These are phyloP conservation scores for Hypericum perforatum DNA, from an alignment of 345 rosid species.

Conservation along the genomic window DNA sequence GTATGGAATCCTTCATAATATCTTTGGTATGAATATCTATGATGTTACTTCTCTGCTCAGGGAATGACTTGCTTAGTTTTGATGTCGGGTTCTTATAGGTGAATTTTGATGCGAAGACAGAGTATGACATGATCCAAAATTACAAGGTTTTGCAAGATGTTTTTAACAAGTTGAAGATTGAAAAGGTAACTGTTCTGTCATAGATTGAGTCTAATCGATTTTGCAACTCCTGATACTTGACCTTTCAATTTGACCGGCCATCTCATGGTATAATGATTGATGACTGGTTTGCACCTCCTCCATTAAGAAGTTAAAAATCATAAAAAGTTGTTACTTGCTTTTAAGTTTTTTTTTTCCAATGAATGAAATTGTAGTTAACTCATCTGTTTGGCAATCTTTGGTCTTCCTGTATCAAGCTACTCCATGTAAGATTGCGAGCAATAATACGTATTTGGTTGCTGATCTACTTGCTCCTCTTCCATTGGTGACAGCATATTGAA, in stretches of 20 bases:
- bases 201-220: background rate
- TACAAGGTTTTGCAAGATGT: slow-evolving; percentile 95
- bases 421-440: background rate
- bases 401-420: too few species aligned
- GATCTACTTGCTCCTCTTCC: slow-evolving; percentile 1
- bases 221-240: background rate
- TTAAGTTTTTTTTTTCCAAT: too few species aligned
- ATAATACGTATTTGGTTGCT: background rate
- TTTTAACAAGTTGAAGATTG: slow-evolving; percentile 85
- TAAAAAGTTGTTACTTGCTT: too few species aligned
- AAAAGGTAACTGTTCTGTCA: slow-evolving; percentile 38
- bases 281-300: too few species aligned
- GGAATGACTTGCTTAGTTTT: slow-evolving; percentile 2
- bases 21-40: background rate
- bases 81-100: slow-evolving; percentile 34
- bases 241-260: background rate
- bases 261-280: too few species aligned
- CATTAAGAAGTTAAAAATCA: too few species aligned
- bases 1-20: slow-evolving; percentile 19
- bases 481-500: slow-evolving; percentile 60
- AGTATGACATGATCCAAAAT: slow-evolving; percentile 93
- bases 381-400: too few species aligned
- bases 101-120: slow-evolving; percentile 89
- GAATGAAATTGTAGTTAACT: too few species aligned
- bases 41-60: slow-evolving; percentile 6